A percentile compares a stretch with the other conserved stretches of the same genome.
Evolutionary conservation across 768 basidiomycete genomes (phyloP).

Genomic region (Xerocomus potaroensis): DNA sequence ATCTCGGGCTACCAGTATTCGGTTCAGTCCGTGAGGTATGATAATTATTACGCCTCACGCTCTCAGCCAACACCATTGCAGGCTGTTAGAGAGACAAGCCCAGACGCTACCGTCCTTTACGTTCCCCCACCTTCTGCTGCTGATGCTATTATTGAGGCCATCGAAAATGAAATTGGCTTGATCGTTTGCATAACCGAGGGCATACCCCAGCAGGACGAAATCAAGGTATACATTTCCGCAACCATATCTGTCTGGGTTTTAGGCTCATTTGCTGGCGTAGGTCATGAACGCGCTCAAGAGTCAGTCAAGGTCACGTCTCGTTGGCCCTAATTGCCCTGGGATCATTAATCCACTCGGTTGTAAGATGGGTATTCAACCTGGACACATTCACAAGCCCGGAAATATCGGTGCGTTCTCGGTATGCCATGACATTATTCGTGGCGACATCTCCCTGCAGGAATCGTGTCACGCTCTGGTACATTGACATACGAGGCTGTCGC

Average conservation of each 20-base stretch:
- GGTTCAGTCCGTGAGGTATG: conserved; percentile 85
- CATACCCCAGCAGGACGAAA: conserved; percentile 96
- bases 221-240: conserved; percentile 52
- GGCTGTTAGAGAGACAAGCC: conserved; percentile 83
- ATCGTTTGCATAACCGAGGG: conserved; percentile 99
- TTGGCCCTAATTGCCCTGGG: conserved; percentile 98
- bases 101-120: conserved; percentile 95
- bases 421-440: neutral
- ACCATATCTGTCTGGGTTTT: neutral
- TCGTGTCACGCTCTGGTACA: conserved; percentile 93
- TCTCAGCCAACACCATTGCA: conserved; percentile 28
- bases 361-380: conserved; percentile 99
- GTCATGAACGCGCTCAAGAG: conserved; percentile 91
- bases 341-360: conserved; percentile 96
- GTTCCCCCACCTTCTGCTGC: conserved; percentile 96
- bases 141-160: conserved; percentile 97
- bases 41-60: neutral
- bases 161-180: conserved; percentile 94
- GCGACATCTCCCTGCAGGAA: conserved; percentile 45
- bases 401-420: conserved; percentile 68
- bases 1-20: conserved; percentile 93
- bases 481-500: conserved; percentile 98
- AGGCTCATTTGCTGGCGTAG: conserved; percentile 34
- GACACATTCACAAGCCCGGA: conserved; percentile 95
- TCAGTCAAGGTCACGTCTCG: conserved; percentile 92